Base-by-base conservation (phyloP, 805 yeast species). In the Yarrowia yakushimensis region DNA sequence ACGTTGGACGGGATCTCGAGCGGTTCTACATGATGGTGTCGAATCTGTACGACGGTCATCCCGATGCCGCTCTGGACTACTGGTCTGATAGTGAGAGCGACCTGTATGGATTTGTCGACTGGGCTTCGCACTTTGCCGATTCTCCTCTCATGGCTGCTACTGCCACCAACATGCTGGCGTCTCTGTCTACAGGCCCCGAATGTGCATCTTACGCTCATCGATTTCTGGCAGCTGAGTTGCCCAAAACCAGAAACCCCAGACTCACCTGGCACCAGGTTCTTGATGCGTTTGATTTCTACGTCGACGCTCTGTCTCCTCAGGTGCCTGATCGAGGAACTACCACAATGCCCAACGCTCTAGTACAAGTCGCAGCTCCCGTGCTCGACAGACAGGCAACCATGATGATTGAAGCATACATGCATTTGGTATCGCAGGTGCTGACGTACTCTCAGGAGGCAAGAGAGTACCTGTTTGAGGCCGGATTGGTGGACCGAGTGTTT, bases 51-150 rank as follows among this genome's bases (percentile, higher is more conserved):
- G 76, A 81, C 27, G 79, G 82, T 17, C 78, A 96, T 63, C 83
- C 85, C 0, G 79, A 80, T 25, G 74, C 85, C 8, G 81, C 88
- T 13, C 69, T 78, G 1, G 62, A 60, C 9, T 87, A 89, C 69
- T 92, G 97, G 96, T 71, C 73, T 12, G 89, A 87, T 66, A 76
- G 81, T 18, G 84, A 81, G 60, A 81, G 86, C 13, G 85, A 85
- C 63, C 77, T 90, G 1, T 79, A 83, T 69, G 97, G 97, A 0
- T 92, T 94, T 67, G 77, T 93, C 41, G 83, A 82, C 62, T 94
- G 98, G 98, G 96, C 96, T 0, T 79, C 94, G 1, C 84, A 83
- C 64, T 85, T 88, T 68, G 90, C 85, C 65, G 90, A 90, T 15
- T 66, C 73, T 1, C 86, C 93, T 10, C 77, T 90, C 54, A 89